Evolutionary conservation across 352 stramenopile species (phyloP).

Genomic region (Poterioochromonas sp.): DNA sequence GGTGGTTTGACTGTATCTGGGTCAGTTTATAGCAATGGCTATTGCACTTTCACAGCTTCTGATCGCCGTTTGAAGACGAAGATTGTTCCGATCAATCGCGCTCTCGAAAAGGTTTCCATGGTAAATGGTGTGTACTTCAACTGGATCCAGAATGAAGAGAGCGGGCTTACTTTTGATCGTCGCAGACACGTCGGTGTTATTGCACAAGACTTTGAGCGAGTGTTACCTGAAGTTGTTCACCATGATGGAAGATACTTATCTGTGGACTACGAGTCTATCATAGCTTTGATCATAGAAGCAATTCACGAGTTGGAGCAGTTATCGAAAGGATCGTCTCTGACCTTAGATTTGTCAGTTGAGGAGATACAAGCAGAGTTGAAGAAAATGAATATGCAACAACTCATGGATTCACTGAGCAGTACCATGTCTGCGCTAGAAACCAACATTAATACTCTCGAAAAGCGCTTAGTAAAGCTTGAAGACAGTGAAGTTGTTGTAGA

Average conservation of each 20-base stretch:
- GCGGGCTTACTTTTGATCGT: background rate
- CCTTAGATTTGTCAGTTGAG: too few species aligned
- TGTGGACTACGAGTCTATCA: background rate
- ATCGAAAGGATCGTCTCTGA: too few species aligned
- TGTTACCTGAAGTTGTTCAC: constrained; percentile 6
- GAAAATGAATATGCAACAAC: too few species aligned
- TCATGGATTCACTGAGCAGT: too few species aligned
- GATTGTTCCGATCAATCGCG: background rate
- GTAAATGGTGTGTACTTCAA: background rate
- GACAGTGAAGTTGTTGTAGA: too few species aligned
- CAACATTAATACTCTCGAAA: too few species aligned
- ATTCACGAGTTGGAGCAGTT: constrained; percentile 14
- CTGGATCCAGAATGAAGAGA: background rate
- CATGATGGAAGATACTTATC: background rate
- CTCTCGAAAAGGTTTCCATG: background rate
- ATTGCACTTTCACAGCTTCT: background rate
- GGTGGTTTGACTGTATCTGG: constrained; percentile 27
- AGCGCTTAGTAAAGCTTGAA: too few species aligned
- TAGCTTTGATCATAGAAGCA: constrained; percentile 9
- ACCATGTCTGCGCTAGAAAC: too few species aligned
- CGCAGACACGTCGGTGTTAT: constrained; percentile 13
- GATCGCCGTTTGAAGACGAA: background rate
- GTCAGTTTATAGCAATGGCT: background rate
- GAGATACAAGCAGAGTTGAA: too few species aligned
- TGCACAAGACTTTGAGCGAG: constrained; percentile 8